These are phyloP conservation scores for Dichomitus squalens DNA, from an alignment of 1,284 basidiomycete genomes.

Conservation along the genomic window DNA sequence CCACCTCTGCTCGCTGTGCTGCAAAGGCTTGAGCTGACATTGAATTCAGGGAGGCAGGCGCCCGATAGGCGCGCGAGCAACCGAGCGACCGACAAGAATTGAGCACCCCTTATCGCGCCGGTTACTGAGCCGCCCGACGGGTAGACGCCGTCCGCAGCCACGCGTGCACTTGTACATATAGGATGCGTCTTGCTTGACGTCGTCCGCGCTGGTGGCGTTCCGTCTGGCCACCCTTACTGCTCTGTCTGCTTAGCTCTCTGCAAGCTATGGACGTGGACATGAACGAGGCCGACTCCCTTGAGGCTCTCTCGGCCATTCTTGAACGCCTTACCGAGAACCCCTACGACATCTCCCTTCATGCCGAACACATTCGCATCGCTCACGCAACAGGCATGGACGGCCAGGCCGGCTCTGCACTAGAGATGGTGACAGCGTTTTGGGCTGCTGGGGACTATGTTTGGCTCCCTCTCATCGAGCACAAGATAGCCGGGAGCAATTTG, in stretches of 20 bases:
- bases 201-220: background rate
- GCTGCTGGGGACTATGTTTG: conserved; percentile 70
- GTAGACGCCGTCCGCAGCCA: background rate
- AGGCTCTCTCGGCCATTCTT: conserved; percentile 62
- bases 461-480: conserved; percentile 62
- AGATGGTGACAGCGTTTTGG: conserved; percentile 64
- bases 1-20: too few relatives aligned
- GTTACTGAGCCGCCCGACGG: background rate
- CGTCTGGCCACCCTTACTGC: background rate
- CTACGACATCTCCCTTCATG: conserved; percentile 62
- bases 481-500: conserved; percentile 48
- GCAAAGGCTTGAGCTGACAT: too few relatives aligned
- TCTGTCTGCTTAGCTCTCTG: background rate
- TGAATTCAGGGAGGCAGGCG: too few relatives aligned
- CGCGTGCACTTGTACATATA: too few relatives aligned
- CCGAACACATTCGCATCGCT: conserved; percentile 63
- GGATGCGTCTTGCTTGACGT: background rate
- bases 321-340: conserved; percentile 59
- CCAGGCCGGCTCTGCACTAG: conserved; percentile 60
- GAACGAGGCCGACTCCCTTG: conserved; percentile 47
- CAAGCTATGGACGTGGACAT: conserved; percentile 28
- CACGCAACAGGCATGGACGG: conserved; percentile 57
- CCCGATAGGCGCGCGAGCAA: too few relatives aligned
- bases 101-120: conserved; percentile 8
- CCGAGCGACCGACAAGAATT: too few relatives aligned